Base-by-base conservation (phyloP, 495 filamentous ascomycete genomes). In the Talaromyces proteolyticus region DNA sequence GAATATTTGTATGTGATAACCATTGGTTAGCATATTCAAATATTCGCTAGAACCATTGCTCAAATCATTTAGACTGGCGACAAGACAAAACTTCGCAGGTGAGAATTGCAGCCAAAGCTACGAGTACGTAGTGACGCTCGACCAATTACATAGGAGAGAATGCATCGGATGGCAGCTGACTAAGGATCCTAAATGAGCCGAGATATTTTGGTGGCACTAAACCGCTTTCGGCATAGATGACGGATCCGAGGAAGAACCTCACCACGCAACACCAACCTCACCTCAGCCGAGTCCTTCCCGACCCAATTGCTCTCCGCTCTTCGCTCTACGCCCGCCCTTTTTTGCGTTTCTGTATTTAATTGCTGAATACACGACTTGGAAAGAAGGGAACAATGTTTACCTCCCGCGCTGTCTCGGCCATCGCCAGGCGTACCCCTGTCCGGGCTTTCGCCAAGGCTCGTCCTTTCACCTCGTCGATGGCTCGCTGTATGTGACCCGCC, bases 391-490 rank as follows among this genome's bases (percentile, higher is more conserved):
- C 72, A 74, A 93, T 92, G 87, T 87, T 92, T 70, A 74, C 93
- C 64, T 85, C 88, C 72, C 87, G 89, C 68, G 81, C 88, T 57
- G 87, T 81, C 60, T 67, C 87, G 58, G 77, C 81, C 61, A 76
- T 85, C 56, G 84, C 81, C 52, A 79, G 86, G 69, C 87, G 88
- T 61, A 80, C 80, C 49, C 80, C 80, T 55, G 69, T 78, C 62
- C 68, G 76, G 55, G 79, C 82, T 58, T 56, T 78, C 54, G 73
- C 67, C 45, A 61, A 62, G 49, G 38, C 53, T 34, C 73, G 73
- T 59, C 65, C 68, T 8, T 75, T 77, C 59, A 73, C 74, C 52
- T 70, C 73, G 41, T 73, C 73, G 53, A 56, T 75, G 58, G 51
- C 62, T 54, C 71, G 73, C 61, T 60, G 73, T 76, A 70, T 61